Evolutionary conservation across 2,329 filamentous ascomycete genomes (phyloP), one percentile per base, ranked within the genome.

Genomic region (Ophiostoma ulmi): DNA sequence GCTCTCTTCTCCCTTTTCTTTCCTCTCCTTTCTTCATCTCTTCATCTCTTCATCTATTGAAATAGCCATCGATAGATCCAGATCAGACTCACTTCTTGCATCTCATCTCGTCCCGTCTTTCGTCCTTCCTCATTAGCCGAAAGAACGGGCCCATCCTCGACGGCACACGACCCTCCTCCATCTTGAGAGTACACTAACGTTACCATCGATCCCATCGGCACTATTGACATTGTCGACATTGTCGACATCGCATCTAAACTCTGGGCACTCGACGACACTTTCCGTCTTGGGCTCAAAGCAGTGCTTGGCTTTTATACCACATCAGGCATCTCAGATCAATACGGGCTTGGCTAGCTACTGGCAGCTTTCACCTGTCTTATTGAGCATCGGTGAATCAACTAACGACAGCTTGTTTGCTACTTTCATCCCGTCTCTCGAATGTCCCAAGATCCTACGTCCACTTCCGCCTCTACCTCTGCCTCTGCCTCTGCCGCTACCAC

Each of bases 381-480:
- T 31, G 36, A 48, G 17, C 68, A 5, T 26, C 41, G 7, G 61
- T 26, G 58, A 17, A 20, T 31, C 31, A n/a, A 22, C 48, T 1
- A 38, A 38, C 48, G 13, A 39, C 22, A 38, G 26, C 38, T 26
- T 52, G 20, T 52, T 11, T 31, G 7, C 41, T 48, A 38, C n/a
- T 52, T 39, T 38, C 61, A 70, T 70, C 61, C 44, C 63, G 35
- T 67, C 69, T 69, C 36, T 14, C 31, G 61, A 48, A 44, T 52
- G 22, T 44, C 48, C 38, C 48, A 44, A 61, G 63, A 65, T 52
- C 36, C 64, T 22, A n/a, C 58, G 26, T 63, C 58, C 26, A 26
- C 58, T 63, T 35, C 58, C 1, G 5, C n/a, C n/a, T 58, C 52
- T 26, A n/a, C n/a, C 44, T 48, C 44, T 48, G n/a, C 44, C 17